Evolutionary conservation across 176 grass and related monocot genomes (phyloP).

Genomic region (Tuctoria greenei): DNA sequence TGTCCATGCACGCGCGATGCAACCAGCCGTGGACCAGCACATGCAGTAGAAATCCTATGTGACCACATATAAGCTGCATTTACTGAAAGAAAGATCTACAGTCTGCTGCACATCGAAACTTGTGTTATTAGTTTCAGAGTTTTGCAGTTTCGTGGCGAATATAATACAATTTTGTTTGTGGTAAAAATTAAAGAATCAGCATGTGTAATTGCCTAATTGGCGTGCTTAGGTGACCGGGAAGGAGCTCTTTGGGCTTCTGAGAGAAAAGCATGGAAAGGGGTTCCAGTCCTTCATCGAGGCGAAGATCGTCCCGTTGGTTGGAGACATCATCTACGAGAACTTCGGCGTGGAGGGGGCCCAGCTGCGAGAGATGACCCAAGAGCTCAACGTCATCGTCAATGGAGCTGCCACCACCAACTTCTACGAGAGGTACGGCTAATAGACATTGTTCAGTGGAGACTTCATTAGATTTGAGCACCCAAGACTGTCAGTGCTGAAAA

Average conservation of each 20-base stretch:
- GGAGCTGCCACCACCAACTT: slow-evolving; percentile 78
- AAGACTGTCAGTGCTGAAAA: background rate
- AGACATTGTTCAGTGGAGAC: background rate
- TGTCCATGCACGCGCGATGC: no score
- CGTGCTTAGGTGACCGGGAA: slow-evolving; percentile 62
- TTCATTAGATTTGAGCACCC: background rate
- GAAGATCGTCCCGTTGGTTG: slow-evolving; percentile 60
- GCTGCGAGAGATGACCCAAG: slow-evolving; percentile 33
- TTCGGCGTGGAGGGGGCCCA: slow-evolving; percentile 48
- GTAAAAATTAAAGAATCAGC: background rate
- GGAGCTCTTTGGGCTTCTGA: slow-evolving; percentile 63
- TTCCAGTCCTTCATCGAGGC: slow-evolving; percentile 49
- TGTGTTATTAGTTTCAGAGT: background rate
- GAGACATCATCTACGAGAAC: slow-evolving; percentile 57
- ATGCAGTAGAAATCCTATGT: no score
- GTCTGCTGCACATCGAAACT: background rate
- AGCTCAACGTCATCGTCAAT: slow-evolving; percentile 73
- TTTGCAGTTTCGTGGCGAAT: no score
- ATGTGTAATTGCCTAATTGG: background rate
- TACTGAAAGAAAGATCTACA: background rate
- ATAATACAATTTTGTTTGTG: background rate
- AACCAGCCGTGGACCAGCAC: no score
- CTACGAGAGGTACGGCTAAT: slow-evolving; percentile 65
- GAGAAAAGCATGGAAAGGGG: slow-evolving; percentile 54
- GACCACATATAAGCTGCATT: background rate